Evolutionary conservation across 768 basidiomycete species (phyloP).

Genomic region (Podaxis sp.): DNA sequence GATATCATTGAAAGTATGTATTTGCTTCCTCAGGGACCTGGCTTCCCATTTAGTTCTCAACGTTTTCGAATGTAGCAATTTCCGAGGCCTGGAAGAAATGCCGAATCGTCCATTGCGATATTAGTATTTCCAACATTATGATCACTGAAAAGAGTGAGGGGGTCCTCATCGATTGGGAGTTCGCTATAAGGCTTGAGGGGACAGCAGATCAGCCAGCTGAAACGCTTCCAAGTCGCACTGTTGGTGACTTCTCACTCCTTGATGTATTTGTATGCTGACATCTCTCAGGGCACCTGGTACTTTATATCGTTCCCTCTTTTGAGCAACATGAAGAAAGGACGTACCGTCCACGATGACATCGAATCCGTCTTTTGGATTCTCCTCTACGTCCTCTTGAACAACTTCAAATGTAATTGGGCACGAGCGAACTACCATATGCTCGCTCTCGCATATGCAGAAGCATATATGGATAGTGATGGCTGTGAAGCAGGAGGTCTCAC

Average conservation of each 20-base stretch:
- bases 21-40: background rate
- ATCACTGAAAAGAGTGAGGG: constrained; percentile 16
- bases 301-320: constrained; percentile 29
- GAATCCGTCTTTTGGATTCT: constrained; percentile 27
- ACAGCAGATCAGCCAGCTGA: background rate
- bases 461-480: no score
- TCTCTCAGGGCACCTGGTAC: constrained; percentile 31
- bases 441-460: no score
- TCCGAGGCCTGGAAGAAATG: constrained; percentile 16
- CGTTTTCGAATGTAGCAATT: constrained; percentile 16
- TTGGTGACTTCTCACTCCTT: constrained; percentile 12
- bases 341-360: constrained; percentile 28
- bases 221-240: constrained; percentile 16
- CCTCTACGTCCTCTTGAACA: no score
- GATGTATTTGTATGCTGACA: background rate
- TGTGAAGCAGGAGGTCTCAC: no score
- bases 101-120: constrained; percentile 26
- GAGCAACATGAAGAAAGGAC: constrained; percentile 16
- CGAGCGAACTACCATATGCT: no score
- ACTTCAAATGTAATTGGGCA: no score
- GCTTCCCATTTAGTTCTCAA: constrained; percentile 16
- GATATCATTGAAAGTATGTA: constrained; percentile 26
- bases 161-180: constrained; percentile 28
- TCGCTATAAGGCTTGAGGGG: constrained; percentile 10
- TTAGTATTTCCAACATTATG: constrained; percentile 28